Evolutionary conservation across 805 yeast genomes (phyloP).

Genomic region (Saturnispora quitensis): DNA sequence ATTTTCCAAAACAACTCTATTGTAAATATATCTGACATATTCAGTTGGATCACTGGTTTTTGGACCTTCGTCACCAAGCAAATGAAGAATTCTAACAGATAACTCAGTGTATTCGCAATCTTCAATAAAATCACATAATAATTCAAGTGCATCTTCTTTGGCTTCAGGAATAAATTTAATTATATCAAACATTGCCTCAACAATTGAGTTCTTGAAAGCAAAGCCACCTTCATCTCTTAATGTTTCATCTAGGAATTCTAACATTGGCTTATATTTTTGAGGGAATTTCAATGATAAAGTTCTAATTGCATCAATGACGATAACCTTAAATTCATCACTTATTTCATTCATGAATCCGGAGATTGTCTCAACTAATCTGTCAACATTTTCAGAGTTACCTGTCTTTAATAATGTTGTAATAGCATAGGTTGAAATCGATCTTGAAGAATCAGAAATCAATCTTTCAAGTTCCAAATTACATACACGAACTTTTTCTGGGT

Average conservation of each 20-base stretch:
- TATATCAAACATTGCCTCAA: constrained; percentile 88
- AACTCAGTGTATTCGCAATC: constrained; percentile 96
- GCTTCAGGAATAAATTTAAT: constrained; percentile 81
- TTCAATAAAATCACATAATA: constrained; percentile 92
- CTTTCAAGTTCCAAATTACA: constrained; percentile 83
- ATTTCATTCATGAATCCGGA: constrained; percentile 86
- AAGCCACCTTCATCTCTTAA: constrained; percentile 89
- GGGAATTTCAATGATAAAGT: constrained; percentile 91
- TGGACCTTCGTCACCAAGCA: constrained; percentile 94
- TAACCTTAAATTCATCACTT: constrained; percentile 90
- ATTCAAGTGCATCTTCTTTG: constrained; percentile 73
- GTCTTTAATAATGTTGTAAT: constrained; percentile 93
- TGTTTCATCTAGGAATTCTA: constrained; percentile 70
- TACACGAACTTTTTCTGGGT: constrained; percentile 68
- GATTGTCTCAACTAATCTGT: constrained; percentile 79
- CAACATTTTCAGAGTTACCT: constrained; percentile 84
- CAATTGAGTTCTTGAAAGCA: constrained; percentile 74
- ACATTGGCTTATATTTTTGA: constrained; percentile 73
- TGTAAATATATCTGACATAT: constrained; percentile 92
- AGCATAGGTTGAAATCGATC: constrained; percentile 93
- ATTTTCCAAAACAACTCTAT: constrained; percentile 92
- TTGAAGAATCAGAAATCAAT: constrained; percentile 77
- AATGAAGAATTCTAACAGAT: constrained; percentile 83
- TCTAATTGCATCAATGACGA: constrained; percentile 91
- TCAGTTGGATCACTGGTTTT: constrained; percentile 73